Evolutionary conservation across 306 rosid genomes (phyloP), one percentile per base, ranked within the genome.

Genomic region (Gastrolobium bilobum): DNA sequence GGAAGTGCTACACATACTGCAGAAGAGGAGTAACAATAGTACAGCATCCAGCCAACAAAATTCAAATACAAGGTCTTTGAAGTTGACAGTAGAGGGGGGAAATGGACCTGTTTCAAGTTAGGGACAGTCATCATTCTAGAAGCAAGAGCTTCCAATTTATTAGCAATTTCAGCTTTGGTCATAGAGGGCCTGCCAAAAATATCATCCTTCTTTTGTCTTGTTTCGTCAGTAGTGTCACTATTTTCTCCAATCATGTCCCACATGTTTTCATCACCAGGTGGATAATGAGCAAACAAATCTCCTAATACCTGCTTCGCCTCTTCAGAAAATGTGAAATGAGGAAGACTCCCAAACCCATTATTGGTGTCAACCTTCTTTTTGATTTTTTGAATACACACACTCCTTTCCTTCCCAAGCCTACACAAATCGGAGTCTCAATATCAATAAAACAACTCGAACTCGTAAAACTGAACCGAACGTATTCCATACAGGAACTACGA

Each of bases 201-300:
- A 64, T 79, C 91, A 83, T 86, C 90, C 60, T 33, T 73, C 44
- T 8, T 73, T 50, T 71, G 79, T 31, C 11, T 67, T 20, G 13
- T 4, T 15, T 60, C 81, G 8, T 43, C 73, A 48, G 37, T 0
- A 46, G 62, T 73, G 61, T 4, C 74, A 58, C 77, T 51, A 48
- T 57, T 63, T 47, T 65, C 72, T 63, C 87, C 83, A 47, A 47
- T 48, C 57, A 70, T 58, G 51, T 72, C 77, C 26, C 7, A 33
- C 80, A 47, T 51, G 68, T 78, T 88, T 80, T 84, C 92, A 73
- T 83, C 94, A 51, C 83, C 91, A 2, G 98, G 98, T 13, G 99
- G 99, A 77, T 85, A 88, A 4, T 64, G 80, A 50, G 81, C 65
- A 69, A 93, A 96, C 53, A 96, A 83, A 48, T 79, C 84, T 1